These are phyloP conservation scores for Microsporum audouinii DNA, from an alignment of 2,329 filamentous ascomycete genomes.

Conservation along the genomic window DNA sequence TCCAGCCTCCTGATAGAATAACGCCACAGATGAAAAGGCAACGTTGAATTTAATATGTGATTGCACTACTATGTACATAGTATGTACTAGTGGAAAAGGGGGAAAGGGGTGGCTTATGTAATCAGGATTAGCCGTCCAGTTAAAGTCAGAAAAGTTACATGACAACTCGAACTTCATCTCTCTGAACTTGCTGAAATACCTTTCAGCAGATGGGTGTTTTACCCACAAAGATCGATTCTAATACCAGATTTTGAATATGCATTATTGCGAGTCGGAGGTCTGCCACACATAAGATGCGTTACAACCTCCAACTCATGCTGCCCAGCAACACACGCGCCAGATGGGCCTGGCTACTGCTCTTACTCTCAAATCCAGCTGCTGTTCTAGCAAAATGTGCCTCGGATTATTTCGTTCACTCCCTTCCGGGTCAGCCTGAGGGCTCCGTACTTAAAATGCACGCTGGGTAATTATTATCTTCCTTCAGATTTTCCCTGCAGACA, in stretches of 20 bases:
- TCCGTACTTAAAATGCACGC: constrained; percentile 93
- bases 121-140: neutral
- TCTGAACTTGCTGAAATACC: neutral
- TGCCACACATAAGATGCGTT: neutral
- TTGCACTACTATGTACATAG: no score
- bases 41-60: no score
- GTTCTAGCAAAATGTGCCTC: constrained; percentile 40
- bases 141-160: neutral
- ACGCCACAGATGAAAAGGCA: no score
- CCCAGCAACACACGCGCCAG: neutral
- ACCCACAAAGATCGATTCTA: no score
- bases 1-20: no score
- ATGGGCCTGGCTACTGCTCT: neutral
- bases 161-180: no score
- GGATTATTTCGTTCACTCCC: constrained; percentile 77
- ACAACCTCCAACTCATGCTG: neutral
- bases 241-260: neutral
- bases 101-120: neutral
- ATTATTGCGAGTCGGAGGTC: neutral
- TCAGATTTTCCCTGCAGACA: neutral
- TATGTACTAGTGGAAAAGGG: neutral
- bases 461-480: constrained; percentile 52
- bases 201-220: neutral
- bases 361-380: neutral
- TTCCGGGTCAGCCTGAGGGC: constrained; percentile 72